Conservation (phyloP, 106 monocot genomes). For the Posidonia australis region DNA sequence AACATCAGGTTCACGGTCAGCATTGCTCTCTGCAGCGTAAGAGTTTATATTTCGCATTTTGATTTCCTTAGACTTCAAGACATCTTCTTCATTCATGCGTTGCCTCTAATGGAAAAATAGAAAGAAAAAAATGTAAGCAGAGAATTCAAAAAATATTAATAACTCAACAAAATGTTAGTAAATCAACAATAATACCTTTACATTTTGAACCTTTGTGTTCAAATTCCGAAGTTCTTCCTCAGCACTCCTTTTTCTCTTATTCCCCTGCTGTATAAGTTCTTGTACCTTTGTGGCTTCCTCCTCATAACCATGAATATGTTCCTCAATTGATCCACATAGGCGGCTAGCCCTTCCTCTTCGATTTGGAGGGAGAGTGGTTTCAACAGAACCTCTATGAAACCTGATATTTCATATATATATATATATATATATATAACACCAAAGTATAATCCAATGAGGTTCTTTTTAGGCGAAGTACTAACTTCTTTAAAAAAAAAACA, state of each 20-base stretch:
- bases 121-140: not conserved
- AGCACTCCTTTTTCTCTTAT: conserved; percentile 44
- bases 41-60: conserved; percentile 41
- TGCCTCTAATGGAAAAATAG: conserved; percentile 38
- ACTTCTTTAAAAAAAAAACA: no score
- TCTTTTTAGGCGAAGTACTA: no score
- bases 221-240: conserved; percentile 36
- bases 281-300: conserved; percentile 32
- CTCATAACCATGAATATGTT: conserved; percentile 39
- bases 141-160: not conserved
- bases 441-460: no score
- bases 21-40: conserved; percentile 35
- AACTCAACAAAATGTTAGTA: not conserved
- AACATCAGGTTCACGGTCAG: conserved; percentile 25
- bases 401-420: conserved; percentile 19
- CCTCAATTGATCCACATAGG: conserved; percentile 70
- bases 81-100: conserved; percentile 38
- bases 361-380: conserved; percentile 81
- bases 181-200: conserved; percentile 41
- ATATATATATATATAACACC: no score
- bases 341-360: conserved; percentile 43
- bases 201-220: conserved; percentile 31
- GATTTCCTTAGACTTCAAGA: conserved; percentile 40
- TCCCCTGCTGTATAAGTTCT: conserved; percentile 37
- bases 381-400: conserved; percentile 67